Conservation (phyloP, 805 yeast genomes). For the Saccharomycopsis guyanensis region DNA sequence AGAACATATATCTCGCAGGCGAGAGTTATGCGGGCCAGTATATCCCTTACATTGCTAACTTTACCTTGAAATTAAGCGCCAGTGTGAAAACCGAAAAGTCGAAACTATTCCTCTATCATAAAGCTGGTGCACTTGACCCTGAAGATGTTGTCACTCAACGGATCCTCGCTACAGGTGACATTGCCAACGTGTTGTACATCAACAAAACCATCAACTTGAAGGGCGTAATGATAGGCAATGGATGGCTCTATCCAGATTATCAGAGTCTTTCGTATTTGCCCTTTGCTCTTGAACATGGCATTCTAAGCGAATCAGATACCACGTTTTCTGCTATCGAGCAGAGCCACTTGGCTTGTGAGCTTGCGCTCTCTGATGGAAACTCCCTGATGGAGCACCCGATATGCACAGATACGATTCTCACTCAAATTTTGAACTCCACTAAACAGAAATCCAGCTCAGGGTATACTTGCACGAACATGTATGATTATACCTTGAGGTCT, state of each 20-base stretch:
- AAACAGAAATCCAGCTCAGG: not conserved
- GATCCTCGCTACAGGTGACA: too few species aligned
- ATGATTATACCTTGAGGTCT: conserved; percentile 56
- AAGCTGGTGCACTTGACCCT: conserved; percentile 30
- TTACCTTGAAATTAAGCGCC: not conserved
- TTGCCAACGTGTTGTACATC: conserved; percentile 11
- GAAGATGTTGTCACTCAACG: conserved; percentile 28
- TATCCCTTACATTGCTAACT: conserved; percentile 60
- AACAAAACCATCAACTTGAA: conserved; percentile 31
- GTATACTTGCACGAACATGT: conserved; percentile 38
- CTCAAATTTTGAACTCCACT: not conserved
- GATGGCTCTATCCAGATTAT: conserved; percentile 67
- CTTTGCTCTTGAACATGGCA: conserved; percentile 40
- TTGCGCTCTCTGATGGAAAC: not conserved
- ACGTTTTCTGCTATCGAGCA: not conserved
- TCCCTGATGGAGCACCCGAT: not conserved
- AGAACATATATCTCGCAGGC: conserved; percentile 62
- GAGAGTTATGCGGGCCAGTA: conserved; percentile 85
- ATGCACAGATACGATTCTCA: conserved; percentile 2
- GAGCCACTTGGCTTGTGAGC: conserved; percentile 4
- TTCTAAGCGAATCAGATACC: conserved; percentile 30
- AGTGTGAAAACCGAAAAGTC: too few species aligned
- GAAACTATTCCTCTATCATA: too few species aligned
- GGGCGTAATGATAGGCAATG: conserved; percentile 65
- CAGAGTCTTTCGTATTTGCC: conserved; percentile 64